phyloP scores from a whole-genome alignment of 345 rosid species.

The Ailanthus altissimus region DNA sequence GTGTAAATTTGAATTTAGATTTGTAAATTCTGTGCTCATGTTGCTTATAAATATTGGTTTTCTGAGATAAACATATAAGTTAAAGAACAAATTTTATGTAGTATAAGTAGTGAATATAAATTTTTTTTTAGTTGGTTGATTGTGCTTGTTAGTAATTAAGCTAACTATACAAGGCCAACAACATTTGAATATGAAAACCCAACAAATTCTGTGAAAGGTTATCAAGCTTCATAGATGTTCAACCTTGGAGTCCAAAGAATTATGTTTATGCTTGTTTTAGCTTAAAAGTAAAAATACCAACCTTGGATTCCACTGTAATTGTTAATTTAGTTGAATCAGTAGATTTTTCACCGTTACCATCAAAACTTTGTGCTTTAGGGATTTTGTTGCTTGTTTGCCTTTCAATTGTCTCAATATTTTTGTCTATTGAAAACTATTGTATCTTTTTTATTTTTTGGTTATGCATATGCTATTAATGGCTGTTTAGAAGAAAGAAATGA shows the following conservation, averaged over 20 bases:
- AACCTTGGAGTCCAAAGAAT: neutral
- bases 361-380: too few species aligned
- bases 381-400: too few species aligned
- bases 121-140: neutral
- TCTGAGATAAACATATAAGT: neutral
- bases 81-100: neutral
- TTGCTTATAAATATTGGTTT: neutral
- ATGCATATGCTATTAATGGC: too few species aligned
- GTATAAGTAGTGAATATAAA: neutral
- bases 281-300: neutral
- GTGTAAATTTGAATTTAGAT: neutral
- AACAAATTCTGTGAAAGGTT: neutral
- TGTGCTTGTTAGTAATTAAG: neutral
- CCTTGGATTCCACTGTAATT: too few species aligned
- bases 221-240: neutral
- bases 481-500: too few species aligned
- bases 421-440: too few species aligned
- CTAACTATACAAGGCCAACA: neutral
- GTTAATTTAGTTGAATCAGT: too few species aligned
- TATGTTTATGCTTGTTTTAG: neutral
- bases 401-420: too few species aligned
- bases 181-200: neutral
- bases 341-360: too few species aligned
- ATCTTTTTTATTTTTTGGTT: too few species aligned
- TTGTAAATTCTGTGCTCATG: neutral